A percentile compares a stretch with the other conserved stretches of the same genome.
Evolutionary conservation across 1,284 basidiomycete genomes (phyloP).

Genomic region (Moniliophthora roreri): DNA sequence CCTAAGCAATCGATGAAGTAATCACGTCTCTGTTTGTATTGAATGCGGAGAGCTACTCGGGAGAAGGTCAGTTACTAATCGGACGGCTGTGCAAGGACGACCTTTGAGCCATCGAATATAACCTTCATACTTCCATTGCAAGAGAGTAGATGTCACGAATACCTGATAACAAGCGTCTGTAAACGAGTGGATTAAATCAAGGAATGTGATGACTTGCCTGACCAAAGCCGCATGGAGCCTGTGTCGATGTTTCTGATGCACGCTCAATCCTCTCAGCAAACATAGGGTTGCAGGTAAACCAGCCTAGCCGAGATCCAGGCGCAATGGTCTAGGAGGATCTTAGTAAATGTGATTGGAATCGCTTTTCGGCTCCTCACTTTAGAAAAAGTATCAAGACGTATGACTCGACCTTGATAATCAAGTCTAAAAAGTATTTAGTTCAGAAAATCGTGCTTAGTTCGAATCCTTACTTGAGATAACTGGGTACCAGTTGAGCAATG

Average conservation of each 20-base stretch:
- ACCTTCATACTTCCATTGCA: slow-evolving; percentile 68
- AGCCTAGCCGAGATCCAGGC: slow-evolving; percentile 77
- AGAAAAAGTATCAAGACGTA: slow-evolving; percentile 79
- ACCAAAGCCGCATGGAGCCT: slow-evolving; percentile 73
- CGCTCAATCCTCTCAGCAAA: slow-evolving; percentile 79
- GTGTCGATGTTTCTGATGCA: slow-evolving; percentile 70
- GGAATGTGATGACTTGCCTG: slow-evolving; percentile 38
- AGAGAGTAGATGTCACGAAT: slow-evolving; percentile 63
- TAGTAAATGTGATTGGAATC: background rate
- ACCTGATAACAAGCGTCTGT: slow-evolving; percentile 30
- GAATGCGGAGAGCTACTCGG: slow-evolving; percentile 45
- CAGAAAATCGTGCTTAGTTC: background rate
- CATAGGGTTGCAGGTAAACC: slow-evolving; percentile 71
- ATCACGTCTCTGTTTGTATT: slow-evolving; percentile 61
- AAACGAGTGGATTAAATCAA: background rate
- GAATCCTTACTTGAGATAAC: slow-evolving; percentile 59
- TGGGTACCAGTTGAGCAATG: slow-evolving; percentile 59
- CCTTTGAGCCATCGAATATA: slow-evolving; percentile 77
- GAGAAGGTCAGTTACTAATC: background rate
- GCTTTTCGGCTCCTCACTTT: slow-evolving; percentile 47
- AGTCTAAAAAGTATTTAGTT: slow-evolving; percentile 36
- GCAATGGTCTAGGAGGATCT: slow-evolving; percentile 60
- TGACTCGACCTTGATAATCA: slow-evolving; percentile 78
- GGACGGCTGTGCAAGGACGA: slow-evolving; percentile 10
- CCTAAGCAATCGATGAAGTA: slow-evolving; percentile 56